phyloP scores from a whole-genome alignment of 140 eudicot species.

The Stevia rebaudiana region DNA sequence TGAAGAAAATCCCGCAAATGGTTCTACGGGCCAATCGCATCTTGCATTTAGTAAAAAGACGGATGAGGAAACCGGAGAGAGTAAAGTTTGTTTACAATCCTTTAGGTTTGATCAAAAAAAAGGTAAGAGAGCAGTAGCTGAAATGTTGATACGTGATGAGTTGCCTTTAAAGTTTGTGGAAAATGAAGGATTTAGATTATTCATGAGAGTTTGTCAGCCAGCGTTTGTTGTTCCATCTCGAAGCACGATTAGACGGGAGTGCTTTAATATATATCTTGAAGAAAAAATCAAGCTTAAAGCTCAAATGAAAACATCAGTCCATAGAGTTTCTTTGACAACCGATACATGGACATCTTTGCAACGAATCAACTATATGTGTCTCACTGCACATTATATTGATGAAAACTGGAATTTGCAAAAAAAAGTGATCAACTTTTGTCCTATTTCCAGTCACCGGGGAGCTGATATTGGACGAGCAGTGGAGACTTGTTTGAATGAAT shows the following conservation, averaged over 20 bases:
- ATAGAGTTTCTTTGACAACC: neutral
- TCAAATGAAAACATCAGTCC: too few species aligned
- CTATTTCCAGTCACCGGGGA: neutral
- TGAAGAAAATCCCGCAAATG: too few species aligned
- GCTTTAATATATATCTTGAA: neutral
- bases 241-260: neutral
- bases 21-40: too few species aligned
- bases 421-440: neutral
- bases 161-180: neutral
- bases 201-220: constrained; percentile 3
- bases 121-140: neutral
- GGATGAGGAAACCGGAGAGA: neutral
- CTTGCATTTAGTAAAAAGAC: too few species aligned
- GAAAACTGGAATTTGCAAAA: neutral
- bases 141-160: neutral
- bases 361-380: neutral
- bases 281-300: neutral
- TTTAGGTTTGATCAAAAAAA: neutral
- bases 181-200: neutral
- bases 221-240: constrained; percentile 1
- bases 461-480: neutral
- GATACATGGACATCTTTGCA: neutral
- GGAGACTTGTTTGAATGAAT: neutral
- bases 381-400: neutral
- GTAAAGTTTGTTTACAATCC: neutral